Base-by-base conservation (phyloP, 257 asterid species). In the Nicotiana knightiana region DNA sequence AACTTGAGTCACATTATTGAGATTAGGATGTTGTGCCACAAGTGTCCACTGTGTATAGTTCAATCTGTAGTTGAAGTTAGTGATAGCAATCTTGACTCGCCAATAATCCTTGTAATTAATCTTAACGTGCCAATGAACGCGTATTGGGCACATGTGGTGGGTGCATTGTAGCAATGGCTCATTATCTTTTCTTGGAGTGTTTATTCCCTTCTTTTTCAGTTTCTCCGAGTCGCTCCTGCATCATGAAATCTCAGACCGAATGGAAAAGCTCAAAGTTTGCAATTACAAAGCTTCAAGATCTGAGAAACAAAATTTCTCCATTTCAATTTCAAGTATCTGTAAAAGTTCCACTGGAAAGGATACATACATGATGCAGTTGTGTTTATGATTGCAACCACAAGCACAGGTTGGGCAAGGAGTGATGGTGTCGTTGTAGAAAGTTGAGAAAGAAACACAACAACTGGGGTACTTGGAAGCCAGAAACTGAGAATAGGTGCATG, bases 71-170 rank as follows among this genome's bases (percentile, higher is more conserved):
- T 93, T 89, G 87, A 93, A 93, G 68, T 93, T 92, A 2, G 97
- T 92, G 28, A 93, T 82, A 21, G 97, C 91, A n/a, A 93, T 71
- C 82, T 93, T 93, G 4, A 87, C 91, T 1, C 94, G 90, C 97
- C 97, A 91, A 53, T 89, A 90, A 4, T 93, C 93, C 77, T 68
- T 88, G 84, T 91, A 93, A 80, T 91, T 93, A 82, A 88, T 67
- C 88, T 93, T 93, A 48, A 93, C 92, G 59, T 93, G 97, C 97
- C 97, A 93, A 73, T 92, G 97, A 3, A 93, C 90, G 1, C 95
- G 90, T 75, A 93, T 88, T 1, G 97, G 97, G 66, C 97, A 93
- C 97, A 93, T 93, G 67, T 93, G 97, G 59, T 84, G 89, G 1
- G 95, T 93, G 85, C 95, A 93, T 80, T 92, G 97, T 5, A 93